Conservation (phyloP, 208 protist species). For the Tritrichomonas musculus region DNA sequence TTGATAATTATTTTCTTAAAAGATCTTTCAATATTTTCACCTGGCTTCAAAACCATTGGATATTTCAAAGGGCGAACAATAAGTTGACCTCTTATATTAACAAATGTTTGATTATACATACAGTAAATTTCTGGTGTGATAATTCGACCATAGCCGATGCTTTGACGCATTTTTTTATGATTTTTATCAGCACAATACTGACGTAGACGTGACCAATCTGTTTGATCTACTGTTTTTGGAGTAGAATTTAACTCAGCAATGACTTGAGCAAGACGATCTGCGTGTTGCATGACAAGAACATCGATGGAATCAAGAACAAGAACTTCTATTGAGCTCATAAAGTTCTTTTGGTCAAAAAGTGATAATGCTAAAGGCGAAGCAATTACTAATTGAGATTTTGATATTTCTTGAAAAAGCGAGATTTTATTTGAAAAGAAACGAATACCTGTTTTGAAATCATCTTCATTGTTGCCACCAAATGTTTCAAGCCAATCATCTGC, state of each 20-base stretch:
- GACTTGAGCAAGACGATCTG: not conserved
- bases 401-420: not conserved
- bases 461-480: not conserved
- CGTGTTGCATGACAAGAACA: not conserved
- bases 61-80: not conserved
- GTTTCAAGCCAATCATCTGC: not conserved
- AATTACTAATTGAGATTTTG: not conserved
- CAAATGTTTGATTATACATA: not conserved
- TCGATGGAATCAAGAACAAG: not conserved
- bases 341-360: not conserved
- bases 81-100: not conserved
- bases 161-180: slow-evolving; percentile 4
- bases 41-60: not conserved
- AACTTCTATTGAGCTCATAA: not conserved
- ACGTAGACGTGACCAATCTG: not conserved
- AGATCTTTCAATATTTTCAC: not conserved
- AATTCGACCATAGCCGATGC: not conserved
- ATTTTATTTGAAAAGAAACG: not conserved
- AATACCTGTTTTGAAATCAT: not conserved
- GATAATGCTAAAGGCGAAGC: not conserved
- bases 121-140: not conserved
- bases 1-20: not conserved
- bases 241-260: not conserved
- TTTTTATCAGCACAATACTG: not conserved
- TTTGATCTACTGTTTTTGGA: not conserved